Base-by-base conservation (phyloP, 805 yeast species). In the Wickerhamomyces hampshirensis region DNA sequence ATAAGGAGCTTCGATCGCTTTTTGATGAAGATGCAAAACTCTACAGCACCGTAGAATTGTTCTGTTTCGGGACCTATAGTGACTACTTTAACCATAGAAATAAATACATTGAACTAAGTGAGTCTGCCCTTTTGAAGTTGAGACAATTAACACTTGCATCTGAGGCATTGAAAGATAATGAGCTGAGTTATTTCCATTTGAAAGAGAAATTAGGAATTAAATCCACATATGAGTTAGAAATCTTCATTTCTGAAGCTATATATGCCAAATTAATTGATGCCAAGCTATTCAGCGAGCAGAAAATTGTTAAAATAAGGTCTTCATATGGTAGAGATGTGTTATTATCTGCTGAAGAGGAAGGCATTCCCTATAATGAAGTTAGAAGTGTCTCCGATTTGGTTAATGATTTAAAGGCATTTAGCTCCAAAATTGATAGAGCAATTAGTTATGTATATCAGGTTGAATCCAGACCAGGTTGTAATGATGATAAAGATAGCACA, bases 241-340 rank as follows among this genome's bases (percentile, higher is more conserved):
- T 43, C 27, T 31, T 53, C 23, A 26, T 53, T 2, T 43, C 47
- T 5, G 59, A 53, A 18, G 34, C 51, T 2, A 44, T 48, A 7
- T 41, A 46, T 15, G 13, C 35, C 2, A 24, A 31, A 2, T 32
- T 53, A 6, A 35, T 54, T 3, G 48, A 51, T 16, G 56, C 48
- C 1, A 50, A 37, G 18, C 15, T 54, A 8, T 35, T 33, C 24
- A 47, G 48, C 11, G 31, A 46, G n/a, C 47, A 51, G 26, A 35
- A 40, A 18, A 10, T 37, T 3, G 37, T 54, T 6, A 47, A 38
- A 15, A 47, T 53, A 3, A 33, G 38, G 11, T 42, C 47, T 3
- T 40, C 47, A 10, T 31, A 26, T 18, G 59, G 59, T 1, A 39
- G 58, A 17, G 58, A 53, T 28, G 54, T 54, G 4, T 19, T 50